Evolutionary conservation across 2,329 filamentous ascomycete species (phyloP).

Genomic region (Fusarium scirpi): DNA sequence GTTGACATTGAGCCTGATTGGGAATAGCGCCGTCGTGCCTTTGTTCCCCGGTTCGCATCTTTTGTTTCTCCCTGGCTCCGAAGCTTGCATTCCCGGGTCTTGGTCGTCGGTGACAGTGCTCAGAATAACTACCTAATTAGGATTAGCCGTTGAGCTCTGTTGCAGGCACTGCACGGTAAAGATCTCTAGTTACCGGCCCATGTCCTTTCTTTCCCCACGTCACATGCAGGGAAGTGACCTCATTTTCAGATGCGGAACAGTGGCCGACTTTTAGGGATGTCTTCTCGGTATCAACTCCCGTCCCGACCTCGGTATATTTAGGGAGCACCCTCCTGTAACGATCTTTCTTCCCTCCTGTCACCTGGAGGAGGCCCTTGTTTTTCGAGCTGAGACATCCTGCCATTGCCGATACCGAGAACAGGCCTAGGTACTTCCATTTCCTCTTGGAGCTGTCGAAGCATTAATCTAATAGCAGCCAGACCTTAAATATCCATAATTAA

Average conservation of each 20-base stretch:
- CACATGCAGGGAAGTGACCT: slow-evolving; percentile 47
- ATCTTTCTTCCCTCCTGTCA: not conserved
- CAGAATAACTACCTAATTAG: slow-evolving; percentile 19
- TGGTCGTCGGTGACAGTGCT: not conserved
- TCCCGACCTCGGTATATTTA: slow-evolving; percentile 43
- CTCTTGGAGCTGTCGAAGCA: not conserved
- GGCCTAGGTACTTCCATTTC: not conserved
- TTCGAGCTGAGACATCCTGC: slow-evolving; percentile 21
- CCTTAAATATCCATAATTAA: slow-evolving; percentile 31
- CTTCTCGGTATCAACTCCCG: slow-evolving; percentile 38
- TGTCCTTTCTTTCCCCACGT: slow-evolving; percentile 38
- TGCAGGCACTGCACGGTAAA: not conserved
- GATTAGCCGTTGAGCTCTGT: not conserved
- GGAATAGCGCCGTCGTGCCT: slow-evolving; percentile 39
- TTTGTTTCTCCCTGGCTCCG: slow-evolving; percentile 44
- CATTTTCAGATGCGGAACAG: slow-evolving; percentile 45
- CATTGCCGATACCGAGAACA: slow-evolving; percentile 34
- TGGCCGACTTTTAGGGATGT: slow-evolving; percentile 32
- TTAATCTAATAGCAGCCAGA: not conserved
- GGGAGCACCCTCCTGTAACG: slow-evolving; percentile 6
- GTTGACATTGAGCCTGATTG: slow-evolving; percentile 48
- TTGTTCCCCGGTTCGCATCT: slow-evolving; percentile 28
- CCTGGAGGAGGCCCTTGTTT: not conserved
- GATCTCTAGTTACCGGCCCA: slow-evolving; percentile 10
- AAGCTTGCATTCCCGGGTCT: slow-evolving; percentile 19